A percentile compares a stretch with the other conserved stretches of the same genome.
Conservation (phyloP, 257 asterid genomes). For the Apocynum venetum region DNA sequence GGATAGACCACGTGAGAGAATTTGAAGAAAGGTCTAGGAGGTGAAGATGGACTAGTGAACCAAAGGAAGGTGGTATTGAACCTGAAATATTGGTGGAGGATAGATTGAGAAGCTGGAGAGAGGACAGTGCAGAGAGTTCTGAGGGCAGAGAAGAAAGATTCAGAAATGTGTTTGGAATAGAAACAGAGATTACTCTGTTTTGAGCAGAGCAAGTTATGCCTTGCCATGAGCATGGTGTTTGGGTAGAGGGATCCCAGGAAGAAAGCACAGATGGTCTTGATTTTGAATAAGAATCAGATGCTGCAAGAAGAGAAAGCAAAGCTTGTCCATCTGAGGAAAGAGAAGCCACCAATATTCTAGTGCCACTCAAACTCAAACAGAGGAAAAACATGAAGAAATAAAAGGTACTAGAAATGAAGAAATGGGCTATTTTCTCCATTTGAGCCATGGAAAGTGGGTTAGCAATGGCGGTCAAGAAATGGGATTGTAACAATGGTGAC, state of each 20-base stretch:
- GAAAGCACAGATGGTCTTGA: slow-evolving; percentile 64
- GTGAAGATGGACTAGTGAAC: slow-evolving; percentile 50
- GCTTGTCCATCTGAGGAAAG: slow-evolving; percentile 83
- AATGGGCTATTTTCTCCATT: slow-evolving; percentile 39
- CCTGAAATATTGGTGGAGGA: slow-evolving; percentile 89
- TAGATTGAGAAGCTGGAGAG: slow-evolving; percentile 77
- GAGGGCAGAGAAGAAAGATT: slow-evolving; percentile 75
- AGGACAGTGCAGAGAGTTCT: slow-evolving; percentile 63
- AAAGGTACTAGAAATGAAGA: slow-evolving; percentile 7
- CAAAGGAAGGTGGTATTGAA: slow-evolving; percentile 59
- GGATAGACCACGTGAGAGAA: slow-evolving; percentile 58
- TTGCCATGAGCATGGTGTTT: slow-evolving; percentile 89
- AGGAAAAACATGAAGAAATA: slow-evolving; percentile 24
- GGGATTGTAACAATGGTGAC: slow-evolving; percentile 8
- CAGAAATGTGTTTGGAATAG: slow-evolving; percentile 73
- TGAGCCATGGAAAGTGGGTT: slow-evolving; percentile 11
- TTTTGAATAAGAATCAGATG: slow-evolving; percentile 48
- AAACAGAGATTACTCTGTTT: slow-evolving; percentile 73
- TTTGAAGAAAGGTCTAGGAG: slow-evolving; percentile 76
- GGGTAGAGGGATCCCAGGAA: slow-evolving; percentile 66
- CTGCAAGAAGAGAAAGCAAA: slow-evolving; percentile 65
- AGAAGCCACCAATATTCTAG: slow-evolving; percentile 23
- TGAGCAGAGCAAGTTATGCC: slow-evolving; percentile 92
- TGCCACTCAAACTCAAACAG: slow-evolving; percentile 19
- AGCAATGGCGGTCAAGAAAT: slow-evolving; percentile 12